Evolutionary conservation across 345 rosid species (phyloP), one percentile per base, ranked within the genome.

Genomic region (Aquilaria malaccensis): DNA sequence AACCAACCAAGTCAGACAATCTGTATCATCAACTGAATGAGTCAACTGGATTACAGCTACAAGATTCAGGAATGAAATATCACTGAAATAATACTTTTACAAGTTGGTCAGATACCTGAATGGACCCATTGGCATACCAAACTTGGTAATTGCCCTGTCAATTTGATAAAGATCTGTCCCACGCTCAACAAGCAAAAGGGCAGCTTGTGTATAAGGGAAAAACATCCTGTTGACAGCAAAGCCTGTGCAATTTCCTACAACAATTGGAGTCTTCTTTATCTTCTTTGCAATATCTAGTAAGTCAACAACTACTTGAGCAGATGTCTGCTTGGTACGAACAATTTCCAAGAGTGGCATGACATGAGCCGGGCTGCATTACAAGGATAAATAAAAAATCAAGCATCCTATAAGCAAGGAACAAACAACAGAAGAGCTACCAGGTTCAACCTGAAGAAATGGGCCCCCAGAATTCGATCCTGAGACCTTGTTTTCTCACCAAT

Each of bases 41-140:
- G 58, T 55, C 31, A 49, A 14, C 47, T 70, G 48, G 58, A 30
- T 13, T 58, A 50, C 9, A 57, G 9, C 46, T 64, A 48, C 45
- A 55, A 61, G 15, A 60, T 61, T 45, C 10, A 4, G 6, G 43
- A 29, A 51, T 49, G 22, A 46, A 50, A 33, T 55, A 41, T 14
- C 58, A 14, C 22, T n/a, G 10, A 47, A 5, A 53, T 33, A 30
- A 49, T 54, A 72, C 30, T 22, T 60, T 29, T 45, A 0, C 22
- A 14, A 52, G 54, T 13, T 13, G 43, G 50, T 13, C 11, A 66
- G 33, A 58, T 76, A 80, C 97, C 98, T 86, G 81, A 93, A 93
- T 56, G 97, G 97, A 45, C 97, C 97, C 96, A 95, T 95, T 65
- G 96, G 97, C 97, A 95, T 91, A 76, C 99, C 99, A 70, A 91